Evolutionary conservation across 2,329 filamentous ascomycete species (phyloP).

Genomic region (Helicocarpus griseus): DNA sequence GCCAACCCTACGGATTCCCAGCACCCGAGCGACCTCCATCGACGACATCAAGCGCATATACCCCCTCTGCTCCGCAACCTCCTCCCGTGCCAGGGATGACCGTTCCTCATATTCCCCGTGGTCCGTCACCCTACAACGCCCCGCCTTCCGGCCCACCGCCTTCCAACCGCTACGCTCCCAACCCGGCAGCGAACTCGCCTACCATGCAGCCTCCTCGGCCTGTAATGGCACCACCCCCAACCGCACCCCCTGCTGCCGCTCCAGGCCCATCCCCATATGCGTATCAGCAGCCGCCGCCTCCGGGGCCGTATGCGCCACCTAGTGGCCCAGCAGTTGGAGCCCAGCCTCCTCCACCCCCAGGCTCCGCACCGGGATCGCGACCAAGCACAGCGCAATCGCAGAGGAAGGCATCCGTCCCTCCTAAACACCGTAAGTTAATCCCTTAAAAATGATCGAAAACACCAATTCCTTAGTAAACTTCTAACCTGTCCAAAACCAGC

Average conservation of each 20-base stretch:
- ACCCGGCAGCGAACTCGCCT: slow-evolving; percentile 47
- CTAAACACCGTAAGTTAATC: slow-evolving; percentile 56
- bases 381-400: slow-evolving; percentile 43
- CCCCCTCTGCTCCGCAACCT: slow-evolving; percentile 44
- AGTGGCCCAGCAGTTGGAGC: slow-evolving; percentile 22
- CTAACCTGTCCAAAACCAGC: slow-evolving; percentile 25
- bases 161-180: slow-evolving; percentile 65
- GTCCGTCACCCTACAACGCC: slow-evolving; percentile 76
- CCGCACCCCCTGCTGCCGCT: slow-evolving; percentile 26
- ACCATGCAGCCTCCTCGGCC: slow-evolving; percentile 36
- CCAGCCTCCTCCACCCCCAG: slow-evolving; percentile 26
- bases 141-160: slow-evolving; percentile 62
- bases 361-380: slow-evolving; percentile 35
- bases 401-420: slow-evolving; percentile 39
- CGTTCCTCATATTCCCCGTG: slow-evolving; percentile 55
- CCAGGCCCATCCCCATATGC: slow-evolving; percentile 51
- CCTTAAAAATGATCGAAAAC: not conserved
- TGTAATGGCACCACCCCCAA: slow-evolving; percentile 41
- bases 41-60: slow-evolving; percentile 53
- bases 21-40: slow-evolving; percentile 45
- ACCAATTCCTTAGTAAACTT: not conserved
- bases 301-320: slow-evolving; percentile 38
- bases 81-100: slow-evolving; percentile 26
- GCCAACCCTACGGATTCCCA: slow-evolving; percentile 43
- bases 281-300: slow-evolving; percentile 25